Conservation (phyloP, 2,329 filamentous ascomycete genomes). For the Aquanectria penicillioides region DNA sequence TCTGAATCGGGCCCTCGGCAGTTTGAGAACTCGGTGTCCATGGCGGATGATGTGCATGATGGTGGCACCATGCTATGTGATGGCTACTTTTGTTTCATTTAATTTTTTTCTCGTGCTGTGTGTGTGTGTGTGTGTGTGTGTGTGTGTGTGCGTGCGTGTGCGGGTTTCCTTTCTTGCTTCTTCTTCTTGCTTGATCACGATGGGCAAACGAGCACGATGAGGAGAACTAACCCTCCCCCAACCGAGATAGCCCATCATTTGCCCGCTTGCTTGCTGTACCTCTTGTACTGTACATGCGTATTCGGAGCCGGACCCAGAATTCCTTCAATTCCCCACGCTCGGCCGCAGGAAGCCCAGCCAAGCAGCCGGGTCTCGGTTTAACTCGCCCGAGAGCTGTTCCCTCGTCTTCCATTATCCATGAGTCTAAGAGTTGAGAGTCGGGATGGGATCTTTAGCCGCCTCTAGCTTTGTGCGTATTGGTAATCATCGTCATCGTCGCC, state of each 20-base stretch:
- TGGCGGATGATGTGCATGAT: constrained; percentile 4
- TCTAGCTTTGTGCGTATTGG: no score
- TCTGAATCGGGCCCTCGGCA: constrained; percentile 15
- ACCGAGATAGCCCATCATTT: not conserved
- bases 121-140: no score
- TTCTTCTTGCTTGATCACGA: no score
- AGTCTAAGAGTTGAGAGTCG: no score
- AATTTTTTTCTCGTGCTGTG: no score
- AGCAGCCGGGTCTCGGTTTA: constrained; percentile 24
- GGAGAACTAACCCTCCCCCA: no score
- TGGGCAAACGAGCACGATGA: no score
- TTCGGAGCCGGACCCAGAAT: constrained; percentile 16
- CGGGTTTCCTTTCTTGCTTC: no score
- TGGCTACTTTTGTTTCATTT: not conserved
- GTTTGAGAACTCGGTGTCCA: constrained; percentile 3
- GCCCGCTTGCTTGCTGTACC: not conserved
- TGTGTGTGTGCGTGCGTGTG: no score
- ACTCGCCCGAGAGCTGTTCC: not conserved
- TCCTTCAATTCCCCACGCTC: constrained; percentile 21
- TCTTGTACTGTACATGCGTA: not conserved
- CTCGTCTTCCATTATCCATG: no score
- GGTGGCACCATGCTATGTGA: constrained; percentile 8
- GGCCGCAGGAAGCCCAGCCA: constrained; percentile 22
- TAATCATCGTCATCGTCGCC: no score
- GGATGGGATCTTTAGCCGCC: no score